phyloP scores from a whole-genome alignment of 495 filamentous ascomycete genomes.

The Talaromyces liani region DNA sequence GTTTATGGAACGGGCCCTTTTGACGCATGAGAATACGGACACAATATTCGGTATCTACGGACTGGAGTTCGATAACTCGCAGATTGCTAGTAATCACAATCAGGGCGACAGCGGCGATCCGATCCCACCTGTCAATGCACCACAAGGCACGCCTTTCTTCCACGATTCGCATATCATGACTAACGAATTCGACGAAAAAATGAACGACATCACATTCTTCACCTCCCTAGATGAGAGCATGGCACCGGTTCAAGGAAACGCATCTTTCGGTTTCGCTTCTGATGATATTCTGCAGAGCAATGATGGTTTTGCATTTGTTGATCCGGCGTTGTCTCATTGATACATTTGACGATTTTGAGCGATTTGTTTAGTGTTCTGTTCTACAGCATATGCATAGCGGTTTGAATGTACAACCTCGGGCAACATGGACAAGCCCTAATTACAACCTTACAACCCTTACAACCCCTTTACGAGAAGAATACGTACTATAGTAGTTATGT shows the following conservation, averaged over 20 bases:
- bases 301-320: background rate
- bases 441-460: background rate
- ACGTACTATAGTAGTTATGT: no score
- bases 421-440: background rate
- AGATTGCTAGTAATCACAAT: background rate
- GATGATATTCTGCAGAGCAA: background rate
- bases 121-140: background rate
- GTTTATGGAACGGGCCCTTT: conserved; percentile 34
- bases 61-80: conserved; percentile 27
- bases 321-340: background rate
- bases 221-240: background rate
- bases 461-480: background rate
- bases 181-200: conserved; percentile 38
- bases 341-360: background rate
- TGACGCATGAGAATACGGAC: conserved; percentile 23
- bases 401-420: background rate
- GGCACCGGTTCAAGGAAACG: background rate
- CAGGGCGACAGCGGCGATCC: background rate
- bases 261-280: background rate
- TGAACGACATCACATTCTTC: conserved; percentile 19
- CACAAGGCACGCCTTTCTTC: background rate
- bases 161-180: conserved; percentile 12
- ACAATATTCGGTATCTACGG: conserved; percentile 37
- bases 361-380: background rate
- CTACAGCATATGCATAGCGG: background rate